phyloP scores from a whole-genome alignment of 2,329 filamentous ascomycete genomes.

The Fusarium sp. region DNA sequence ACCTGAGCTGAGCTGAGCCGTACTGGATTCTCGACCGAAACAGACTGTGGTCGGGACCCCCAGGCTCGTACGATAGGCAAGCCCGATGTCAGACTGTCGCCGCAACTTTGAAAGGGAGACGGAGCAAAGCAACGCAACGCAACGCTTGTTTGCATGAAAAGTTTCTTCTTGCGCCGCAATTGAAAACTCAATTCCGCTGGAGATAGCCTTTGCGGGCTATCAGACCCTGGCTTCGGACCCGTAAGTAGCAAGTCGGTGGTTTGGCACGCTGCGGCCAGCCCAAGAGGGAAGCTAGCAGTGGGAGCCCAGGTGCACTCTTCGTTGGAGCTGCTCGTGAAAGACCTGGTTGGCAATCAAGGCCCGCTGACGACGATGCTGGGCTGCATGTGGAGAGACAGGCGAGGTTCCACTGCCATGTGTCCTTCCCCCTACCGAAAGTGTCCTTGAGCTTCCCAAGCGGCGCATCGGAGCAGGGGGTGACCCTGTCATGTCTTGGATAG shows the following conservation, averaged over 20 bases:
- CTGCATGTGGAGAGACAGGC: slow-evolving; percentile 38
- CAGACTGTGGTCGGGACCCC: slow-evolving; percentile 31
- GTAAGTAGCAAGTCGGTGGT: slow-evolving; percentile 22
- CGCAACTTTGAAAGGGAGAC: slow-evolving; percentile 3
- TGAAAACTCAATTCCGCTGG: slow-evolving; percentile 27
- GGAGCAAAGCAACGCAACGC: not conserved
- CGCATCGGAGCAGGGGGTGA: slow-evolving; percentile 28
- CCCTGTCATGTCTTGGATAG: slow-evolving; percentile 19
- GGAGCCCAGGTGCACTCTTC: slow-evolving; percentile 14
- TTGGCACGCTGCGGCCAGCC: slow-evolving; percentile 31
- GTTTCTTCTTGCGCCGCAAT: slow-evolving; percentile 34
- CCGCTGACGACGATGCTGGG: slow-evolving; percentile 37
- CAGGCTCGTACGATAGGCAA: slow-evolving; percentile 40
- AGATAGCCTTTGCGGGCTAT: slow-evolving; percentile 21
- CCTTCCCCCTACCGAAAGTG: slow-evolving; percentile 34
- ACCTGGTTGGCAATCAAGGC: slow-evolving; percentile 24
- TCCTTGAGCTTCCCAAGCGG: slow-evolving; percentile 34
- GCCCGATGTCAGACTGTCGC: slow-evolving; percentile 20
- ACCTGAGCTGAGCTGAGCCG: slow-evolving; percentile 23
- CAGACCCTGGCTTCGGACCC: slow-evolving; percentile 25
- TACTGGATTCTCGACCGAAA: slow-evolving; percentile 29
- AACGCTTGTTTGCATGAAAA: slow-evolving; percentile 28
- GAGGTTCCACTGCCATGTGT: slow-evolving; percentile 45
- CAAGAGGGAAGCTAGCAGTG: slow-evolving; percentile 26
- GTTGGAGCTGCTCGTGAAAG: slow-evolving; percentile 16